A percentile compares a stretch with the other conserved stretches of the same genome.
Evolutionary conservation across 2,329 filamentous ascomycete species (phyloP).

Genomic region (Amylocarpus encephaloides): DNA sequence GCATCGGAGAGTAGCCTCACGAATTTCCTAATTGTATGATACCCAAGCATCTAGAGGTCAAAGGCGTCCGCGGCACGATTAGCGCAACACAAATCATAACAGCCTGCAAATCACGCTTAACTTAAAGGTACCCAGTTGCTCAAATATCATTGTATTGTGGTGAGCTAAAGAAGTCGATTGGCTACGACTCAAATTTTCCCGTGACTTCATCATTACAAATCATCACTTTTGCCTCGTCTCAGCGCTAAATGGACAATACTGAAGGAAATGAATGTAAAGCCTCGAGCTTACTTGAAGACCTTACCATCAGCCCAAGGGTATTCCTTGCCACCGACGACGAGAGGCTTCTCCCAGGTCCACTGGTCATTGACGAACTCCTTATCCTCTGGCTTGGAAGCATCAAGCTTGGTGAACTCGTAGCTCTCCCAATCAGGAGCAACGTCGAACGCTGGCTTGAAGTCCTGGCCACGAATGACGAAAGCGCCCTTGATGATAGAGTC

Average conservation of each 20-base stretch:
- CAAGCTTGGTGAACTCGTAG: slow-evolving; percentile 95
- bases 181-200: slow-evolving; percentile 6
- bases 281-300: slow-evolving; percentile 85
- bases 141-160: slow-evolving; percentile 11
- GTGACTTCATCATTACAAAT: slow-evolving; percentile 19
- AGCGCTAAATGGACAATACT: slow-evolving; percentile 20
- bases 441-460: slow-evolving; percentile 80
- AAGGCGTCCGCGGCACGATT: too few species aligned
- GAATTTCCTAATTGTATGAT: background rate
- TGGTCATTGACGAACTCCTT: slow-evolving; percentile 75
- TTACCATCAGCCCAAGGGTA: slow-evolving; percentile 87
- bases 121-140: background rate
- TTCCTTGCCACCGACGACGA: slow-evolving; percentile 76
- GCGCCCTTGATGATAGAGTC: slow-evolving; percentile 88
- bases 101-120: background rate
- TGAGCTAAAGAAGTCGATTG: slow-evolving; percentile 10
- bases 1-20: background rate
- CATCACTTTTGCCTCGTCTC: slow-evolving; percentile 9
- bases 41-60: background rate
- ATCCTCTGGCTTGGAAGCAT: slow-evolving; percentile 79
- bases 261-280: slow-evolving; percentile 8
- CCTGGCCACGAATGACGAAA: slow-evolving; percentile 90
- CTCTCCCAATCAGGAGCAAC: slow-evolving; percentile 96
- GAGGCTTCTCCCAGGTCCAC: slow-evolving; percentile 89
- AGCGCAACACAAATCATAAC: background rate